Evolutionary conservation across 2,329 filamentous ascomycete genomes (phyloP).

Genomic region (Cladophialophora psammophila): DNA sequence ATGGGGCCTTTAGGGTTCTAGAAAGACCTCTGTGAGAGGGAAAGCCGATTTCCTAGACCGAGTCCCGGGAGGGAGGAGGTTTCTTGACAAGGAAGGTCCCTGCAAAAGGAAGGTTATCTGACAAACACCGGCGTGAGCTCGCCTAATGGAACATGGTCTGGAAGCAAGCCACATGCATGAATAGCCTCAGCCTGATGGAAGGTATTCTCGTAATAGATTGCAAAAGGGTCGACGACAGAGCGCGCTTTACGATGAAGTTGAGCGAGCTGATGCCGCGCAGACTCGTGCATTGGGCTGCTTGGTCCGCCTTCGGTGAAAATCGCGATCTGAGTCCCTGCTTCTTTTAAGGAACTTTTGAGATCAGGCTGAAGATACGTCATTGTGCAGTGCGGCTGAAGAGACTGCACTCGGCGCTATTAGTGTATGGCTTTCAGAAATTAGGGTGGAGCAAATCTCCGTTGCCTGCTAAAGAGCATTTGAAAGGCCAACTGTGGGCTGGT

Average conservation of each 20-base stretch:
- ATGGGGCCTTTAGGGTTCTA: constrained; percentile 9
- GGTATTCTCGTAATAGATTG: not conserved
- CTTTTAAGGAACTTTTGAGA: constrained; percentile 7
- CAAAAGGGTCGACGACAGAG: not conserved
- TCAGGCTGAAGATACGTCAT: constrained; percentile 19
- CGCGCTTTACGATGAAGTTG: not conserved
- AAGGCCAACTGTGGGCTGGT: not conserved
- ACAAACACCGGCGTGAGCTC: not conserved
- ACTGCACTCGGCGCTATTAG: not conserved
- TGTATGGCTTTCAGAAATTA: not conserved
- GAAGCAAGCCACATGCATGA: constrained; percentile 16
- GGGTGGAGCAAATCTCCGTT: not conserved
- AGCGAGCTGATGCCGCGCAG: not conserved
- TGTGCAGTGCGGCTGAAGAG: constrained; percentile 7
- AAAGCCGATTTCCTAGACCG: not conserved
- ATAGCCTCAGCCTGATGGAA: constrained; percentile 8
- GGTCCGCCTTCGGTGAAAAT: not conserved
- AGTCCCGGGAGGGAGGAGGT: not conserved
- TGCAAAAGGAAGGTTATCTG: constrained; percentile 1
- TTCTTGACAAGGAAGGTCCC: constrained; percentile 3
- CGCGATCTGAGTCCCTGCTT: not conserved
- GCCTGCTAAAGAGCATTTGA: not conserved
- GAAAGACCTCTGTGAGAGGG: not conserved
- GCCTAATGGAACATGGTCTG: not conserved
- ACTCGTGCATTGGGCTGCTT: not conserved